Evolutionary conservation across 441 rosid genomes (phyloP), one percentile per base, ranked within the genome.

Genomic region (Pelargonium australe): DNA sequence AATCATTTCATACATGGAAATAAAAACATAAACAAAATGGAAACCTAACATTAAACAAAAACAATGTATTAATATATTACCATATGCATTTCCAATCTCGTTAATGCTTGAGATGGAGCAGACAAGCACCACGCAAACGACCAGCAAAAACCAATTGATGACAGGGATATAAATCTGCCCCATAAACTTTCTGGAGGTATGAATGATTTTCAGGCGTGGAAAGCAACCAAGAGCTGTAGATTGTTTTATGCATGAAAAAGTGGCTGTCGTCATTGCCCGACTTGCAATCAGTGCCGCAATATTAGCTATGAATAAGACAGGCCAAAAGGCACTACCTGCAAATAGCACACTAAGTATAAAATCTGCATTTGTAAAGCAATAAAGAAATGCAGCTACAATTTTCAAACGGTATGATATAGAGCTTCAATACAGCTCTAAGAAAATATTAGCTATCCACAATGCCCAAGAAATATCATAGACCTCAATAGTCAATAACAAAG

Each of bases 141-240:
- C 97, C 77, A 94, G 89, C 85, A 94, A 77, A 83, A 94, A 94
- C 99, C 99, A 94, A 81, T 94, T 94, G 45, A 94, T 80, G 77
- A 92, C 97, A 14, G 99, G 99, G 81, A 94, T 94, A 79, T 94
- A 94, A 53, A 94, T 91, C 85, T 94, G 97, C 51, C 99, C 99
- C 95, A 94, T 91, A 83, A 91, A 94, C 71, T 94, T 94, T 73
- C 97, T 91, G 66, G 97, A 94, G 20, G 99, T 94, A 73, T 94
- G 99, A 72, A 94, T 82, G 66, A 94, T 91, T 85, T 94, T 94
- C 65, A 95, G 96, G 65, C 97, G 96, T 70, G 99, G 99, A 78
- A 95, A 95, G 72, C 97, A 91, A 64, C 99, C 99, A 70, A 94
- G 93, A 47, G 87, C 94, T 49, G 90, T 88, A 78, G 97, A 89